Conservation (phyloP, 148 eudicot species). For the Heliamphora exappendiculata region DNA sequence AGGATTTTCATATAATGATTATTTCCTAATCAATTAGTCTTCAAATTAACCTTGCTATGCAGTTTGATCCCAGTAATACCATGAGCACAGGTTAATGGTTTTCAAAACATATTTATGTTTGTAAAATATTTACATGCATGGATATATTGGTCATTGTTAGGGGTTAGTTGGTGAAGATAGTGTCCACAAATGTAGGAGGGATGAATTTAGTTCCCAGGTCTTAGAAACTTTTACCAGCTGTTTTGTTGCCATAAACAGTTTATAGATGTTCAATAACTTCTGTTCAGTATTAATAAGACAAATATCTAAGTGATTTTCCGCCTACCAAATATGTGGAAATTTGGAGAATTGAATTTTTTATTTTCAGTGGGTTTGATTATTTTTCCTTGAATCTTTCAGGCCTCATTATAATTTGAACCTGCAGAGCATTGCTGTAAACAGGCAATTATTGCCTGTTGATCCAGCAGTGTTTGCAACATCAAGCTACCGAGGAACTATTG, state of each 20-base stretch:
- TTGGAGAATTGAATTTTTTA: neutral
- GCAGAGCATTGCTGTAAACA: conserved; percentile 76
- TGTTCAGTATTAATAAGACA: neutral
- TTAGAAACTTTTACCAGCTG: neutral
- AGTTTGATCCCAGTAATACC: neutral
- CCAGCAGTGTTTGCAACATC: conserved; percentile 70
- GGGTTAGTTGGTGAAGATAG: neutral
- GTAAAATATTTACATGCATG: neutral
- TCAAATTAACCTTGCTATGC: neutral
- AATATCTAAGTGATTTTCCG: neutral
- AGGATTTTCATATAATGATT: neutral
- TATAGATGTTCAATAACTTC: neutral
- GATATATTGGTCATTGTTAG: neutral
- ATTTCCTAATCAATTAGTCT: neutral
- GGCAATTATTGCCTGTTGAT: conserved; percentile 67
- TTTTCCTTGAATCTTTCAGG: conserved; percentile 43
- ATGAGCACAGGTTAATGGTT: neutral
- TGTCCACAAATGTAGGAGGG: neutral
- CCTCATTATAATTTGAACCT: conserved; percentile 78
- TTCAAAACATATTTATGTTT: neutral
- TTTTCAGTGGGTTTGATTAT: conserved; percentile 6
- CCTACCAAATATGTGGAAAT: neutral
- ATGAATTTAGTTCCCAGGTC: conserved; percentile 5
- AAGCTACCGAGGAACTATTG: conserved; percentile 66
- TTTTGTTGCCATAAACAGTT: too few relatives aligned